Conservation (phyloP, 208 protist genomes). For the Balamuthia mandrillaris region DNA sequence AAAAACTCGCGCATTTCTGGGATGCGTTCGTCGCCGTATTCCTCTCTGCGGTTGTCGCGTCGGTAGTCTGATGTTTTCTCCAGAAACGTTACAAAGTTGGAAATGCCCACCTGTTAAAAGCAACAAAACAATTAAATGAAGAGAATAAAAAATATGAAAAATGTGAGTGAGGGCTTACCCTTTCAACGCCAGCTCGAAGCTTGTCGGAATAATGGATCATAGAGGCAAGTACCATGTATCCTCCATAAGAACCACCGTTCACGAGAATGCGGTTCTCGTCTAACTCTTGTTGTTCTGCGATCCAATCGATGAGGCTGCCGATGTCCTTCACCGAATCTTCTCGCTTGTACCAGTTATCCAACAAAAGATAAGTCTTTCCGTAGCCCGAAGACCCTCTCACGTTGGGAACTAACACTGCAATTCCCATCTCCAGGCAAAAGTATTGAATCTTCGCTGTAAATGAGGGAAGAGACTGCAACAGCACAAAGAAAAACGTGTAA, state of each 20-base stretch:
- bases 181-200: not conserved
- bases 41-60: conserved; percentile 12
- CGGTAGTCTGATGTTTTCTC: conserved; percentile 8
- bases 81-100: conserved; percentile 25
- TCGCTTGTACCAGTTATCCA: conserved; percentile 4
- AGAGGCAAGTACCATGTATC: conserved; percentile 15
- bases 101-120: conserved; percentile 11
- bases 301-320: conserved; percentile 9
- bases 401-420: conserved; percentile 18
- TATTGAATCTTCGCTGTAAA: no score
- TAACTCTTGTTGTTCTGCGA: not conserved
- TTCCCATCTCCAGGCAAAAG: conserved; percentile 12
- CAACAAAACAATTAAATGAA: no score
- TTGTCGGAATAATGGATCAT: conserved; percentile 4
- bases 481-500: no score
- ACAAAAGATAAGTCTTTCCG: conserved; percentile 15
- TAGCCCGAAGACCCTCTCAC: conserved; percentile 4
- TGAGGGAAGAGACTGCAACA: no score
- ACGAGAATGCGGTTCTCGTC: not conserved
- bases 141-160: no score
- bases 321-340: conserved; percentile 17
- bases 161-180: no score
- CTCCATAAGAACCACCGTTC: not conserved
- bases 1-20: conserved; percentile 8
- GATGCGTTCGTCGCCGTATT: conserved; percentile 6